These are phyloP conservation scores for Pyrenochaeta sp. DNA, from an alignment of 2,329 filamentous ascomycete genomes.

Conservation along the genomic window DNA sequence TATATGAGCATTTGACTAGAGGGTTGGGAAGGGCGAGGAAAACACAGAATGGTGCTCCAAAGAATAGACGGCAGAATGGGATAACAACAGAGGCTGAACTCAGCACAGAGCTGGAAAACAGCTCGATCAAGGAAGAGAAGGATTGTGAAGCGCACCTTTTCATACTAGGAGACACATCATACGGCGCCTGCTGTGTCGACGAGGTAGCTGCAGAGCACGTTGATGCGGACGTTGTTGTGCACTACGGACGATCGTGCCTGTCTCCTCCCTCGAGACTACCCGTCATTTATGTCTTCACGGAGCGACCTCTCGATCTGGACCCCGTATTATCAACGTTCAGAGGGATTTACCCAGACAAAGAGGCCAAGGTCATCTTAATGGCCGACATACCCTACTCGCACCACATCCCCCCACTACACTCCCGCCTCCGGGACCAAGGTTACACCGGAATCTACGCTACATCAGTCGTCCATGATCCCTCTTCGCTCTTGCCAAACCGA, in stretches of 20 bases:
- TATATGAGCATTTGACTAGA: slow-evolving; percentile 72
- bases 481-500: slow-evolving; percentile 84
- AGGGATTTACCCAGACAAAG: slow-evolving; percentile 70
- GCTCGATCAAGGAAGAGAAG: slow-evolving; percentile 18
- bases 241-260: slow-evolving; percentile 91
- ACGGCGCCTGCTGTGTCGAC: slow-evolving; percentile 96
- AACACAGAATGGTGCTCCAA: slow-evolving; percentile 10
- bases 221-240: slow-evolving; percentile 87
- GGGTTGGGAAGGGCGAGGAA: slow-evolving; percentile 54
- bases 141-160: slow-evolving; percentile 65
- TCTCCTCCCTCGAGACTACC: slow-evolving; percentile 88
- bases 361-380: slow-evolving; percentile 77
- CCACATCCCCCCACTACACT: slow-evolving; percentile 70
- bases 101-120: slow-evolving; percentile 21
- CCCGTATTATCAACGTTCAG: slow-evolving; percentile 69
- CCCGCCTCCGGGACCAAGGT: slow-evolving; percentile 66
- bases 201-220: slow-evolving; percentile 96
- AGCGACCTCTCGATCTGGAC: slow-evolving; percentile 71
- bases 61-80: slow-evolving; percentile 9
- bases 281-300: slow-evolving; percentile 90
- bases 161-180: slow-evolving; percentile 93
- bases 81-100: slow-evolving; percentile 23
- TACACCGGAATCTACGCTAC: slow-evolving; percentile 77
- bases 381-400: slow-evolving; percentile 88
- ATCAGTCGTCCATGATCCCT: slow-evolving; percentile 77